Conservation (phyloP, 768 basidiomycete species). For the Amanita phalloides region DNA sequence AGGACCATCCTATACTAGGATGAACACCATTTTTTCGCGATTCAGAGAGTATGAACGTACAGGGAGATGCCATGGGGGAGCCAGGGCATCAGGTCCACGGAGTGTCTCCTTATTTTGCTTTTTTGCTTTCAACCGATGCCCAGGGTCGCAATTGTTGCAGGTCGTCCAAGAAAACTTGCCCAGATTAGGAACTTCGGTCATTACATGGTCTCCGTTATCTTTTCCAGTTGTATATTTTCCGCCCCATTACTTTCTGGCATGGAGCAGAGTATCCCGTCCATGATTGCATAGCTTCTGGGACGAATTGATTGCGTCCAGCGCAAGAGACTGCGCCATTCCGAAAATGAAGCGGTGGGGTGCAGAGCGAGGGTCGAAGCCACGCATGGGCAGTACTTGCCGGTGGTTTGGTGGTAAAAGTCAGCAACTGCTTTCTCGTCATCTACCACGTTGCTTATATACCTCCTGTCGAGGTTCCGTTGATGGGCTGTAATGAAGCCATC, state of each 20-base stretch:
- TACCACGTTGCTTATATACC: no score
- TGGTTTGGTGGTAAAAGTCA: conserved; percentile 8
- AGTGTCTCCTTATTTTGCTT: no score
- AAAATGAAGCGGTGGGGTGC: conserved; percentile 8
- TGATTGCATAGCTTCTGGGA: conserved; percentile 9
- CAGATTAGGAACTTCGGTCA: conserved; percentile 9
- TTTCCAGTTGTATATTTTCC: neutral
- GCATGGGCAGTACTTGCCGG: conserved; percentile 7
- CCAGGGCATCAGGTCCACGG: conserved; percentile 4
- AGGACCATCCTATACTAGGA: no score
- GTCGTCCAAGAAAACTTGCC: conserved; percentile 10
- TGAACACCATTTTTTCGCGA: no score
- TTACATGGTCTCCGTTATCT: no score
- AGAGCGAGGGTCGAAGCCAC: conserved; percentile 13
- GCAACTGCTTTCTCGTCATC: neutral
- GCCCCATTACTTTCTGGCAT: neutral
- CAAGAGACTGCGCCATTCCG: conserved; percentile 10
- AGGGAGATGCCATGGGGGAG: conserved; percentile 9
- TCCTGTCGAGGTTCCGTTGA: no score
- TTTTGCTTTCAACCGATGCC: no score
- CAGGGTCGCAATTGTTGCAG: conserved; percentile 6
- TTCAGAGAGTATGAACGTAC: neutral
- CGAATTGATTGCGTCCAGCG: conserved; percentile 9
- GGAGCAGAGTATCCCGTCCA: conserved; percentile 8
- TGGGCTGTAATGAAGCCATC: no score